A percentile compares a stretch with the other conserved stretches of the same genome.
Evolutionary conservation across 352 stramenopile genomes (phyloP).

Genomic region (Pythium guiyangense): DNA sequence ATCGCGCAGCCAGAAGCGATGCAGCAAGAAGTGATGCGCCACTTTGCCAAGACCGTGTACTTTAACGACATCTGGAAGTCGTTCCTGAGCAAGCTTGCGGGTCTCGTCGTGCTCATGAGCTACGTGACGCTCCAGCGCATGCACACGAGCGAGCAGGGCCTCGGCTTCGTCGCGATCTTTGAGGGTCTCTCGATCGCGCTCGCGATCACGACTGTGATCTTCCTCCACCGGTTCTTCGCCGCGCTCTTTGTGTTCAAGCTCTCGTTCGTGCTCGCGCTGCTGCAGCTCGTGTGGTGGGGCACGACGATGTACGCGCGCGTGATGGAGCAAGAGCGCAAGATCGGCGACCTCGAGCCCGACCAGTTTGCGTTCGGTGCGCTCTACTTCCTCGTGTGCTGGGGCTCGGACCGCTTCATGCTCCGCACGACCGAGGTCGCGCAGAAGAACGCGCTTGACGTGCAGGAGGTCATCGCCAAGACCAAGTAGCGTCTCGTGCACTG

Average conservation of each 20-base stretch:
- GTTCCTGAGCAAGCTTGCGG: constrained; percentile 77
- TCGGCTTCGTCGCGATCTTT: constrained; percentile 59
- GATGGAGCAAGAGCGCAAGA: constrained; percentile 34
- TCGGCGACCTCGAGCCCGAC: constrained; percentile 51
- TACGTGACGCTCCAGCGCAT: constrained; percentile 59
- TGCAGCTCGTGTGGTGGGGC: constrained; percentile 68
- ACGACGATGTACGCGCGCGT: constrained; percentile 43
- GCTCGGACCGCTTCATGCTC: constrained; percentile 80
- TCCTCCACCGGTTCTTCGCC: constrained; percentile 56
- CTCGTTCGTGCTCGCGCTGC: constrained; percentile 65
- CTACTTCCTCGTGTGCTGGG: constrained; percentile 77
- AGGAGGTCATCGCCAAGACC: constrained; percentile 37
- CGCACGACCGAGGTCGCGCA: constrained; percentile 56
- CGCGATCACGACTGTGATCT: constrained; percentile 45
- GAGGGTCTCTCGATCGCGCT: constrained; percentile 61
- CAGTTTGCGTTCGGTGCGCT: constrained; percentile 71
- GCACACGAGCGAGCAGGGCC: constrained; percentile 30
- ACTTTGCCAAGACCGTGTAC: constrained; percentile 82
- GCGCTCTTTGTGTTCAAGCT: constrained; percentile 74
- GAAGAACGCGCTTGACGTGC: constrained; percentile 55
- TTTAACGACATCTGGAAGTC: constrained; percentile 84
- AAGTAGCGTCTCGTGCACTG: constrained; percentile 5
- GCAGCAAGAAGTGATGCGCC: constrained; percentile 67
- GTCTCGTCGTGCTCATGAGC: constrained; percentile 63
- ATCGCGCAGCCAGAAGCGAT: constrained; percentile 24